Evolutionary conservation across 108 stramenopile species (phyloP), one percentile per base, ranked within the genome.

Genomic region (Stephanodiscus minutulus): DNA sequence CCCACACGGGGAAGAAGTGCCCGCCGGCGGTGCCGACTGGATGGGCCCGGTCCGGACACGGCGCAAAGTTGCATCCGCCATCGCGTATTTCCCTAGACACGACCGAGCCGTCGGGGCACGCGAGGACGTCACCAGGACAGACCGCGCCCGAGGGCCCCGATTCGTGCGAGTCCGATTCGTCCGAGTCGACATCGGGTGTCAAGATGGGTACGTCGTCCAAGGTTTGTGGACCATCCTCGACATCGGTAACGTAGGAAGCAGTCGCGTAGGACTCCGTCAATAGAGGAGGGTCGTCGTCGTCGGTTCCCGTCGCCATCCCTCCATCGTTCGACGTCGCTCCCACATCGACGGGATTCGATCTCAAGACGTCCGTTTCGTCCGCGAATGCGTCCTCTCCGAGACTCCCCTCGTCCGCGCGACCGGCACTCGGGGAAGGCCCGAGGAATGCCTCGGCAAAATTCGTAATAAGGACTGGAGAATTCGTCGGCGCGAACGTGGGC

Each of bases 1-100:
- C 67, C 78, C 78, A 79, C 13, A 73, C 61, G 20, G 78, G 78
- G 21, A 56, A 79, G 55, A 46, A 79, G 59, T 56, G n/a, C 17
- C 50, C 37, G 18, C 59, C 47, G 63, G 53, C 55, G 27, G 21
- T 21, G n/a, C n/a, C n/a, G n/a, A n/a, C n/a, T n/a, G n/a, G n/a
- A 11, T 15, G 28, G 0, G 61, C 43, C 4, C 41, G 22, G 24
- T 63, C 37, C 24, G 66, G 59, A 54, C 72, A 72, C 11, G 71
- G 1, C 60, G 46, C 53, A 31, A 77, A 59, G 7, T 77, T 43
- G 17, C 63, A 61, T 22, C 27, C 66, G 54, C 39, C 62, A 15
- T 47, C 28, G n/a, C n/a, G n/a, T 15, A 22, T 37, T n/a, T 64
- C 44, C 5, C 57, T 60, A 4, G 52, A 59, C n/a, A 69, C 58